These are phyloP conservation scores for Lolium multiflorum DNA, from an alignment of 176 grass and related monocot species.

Conservation along the genomic window DNA sequence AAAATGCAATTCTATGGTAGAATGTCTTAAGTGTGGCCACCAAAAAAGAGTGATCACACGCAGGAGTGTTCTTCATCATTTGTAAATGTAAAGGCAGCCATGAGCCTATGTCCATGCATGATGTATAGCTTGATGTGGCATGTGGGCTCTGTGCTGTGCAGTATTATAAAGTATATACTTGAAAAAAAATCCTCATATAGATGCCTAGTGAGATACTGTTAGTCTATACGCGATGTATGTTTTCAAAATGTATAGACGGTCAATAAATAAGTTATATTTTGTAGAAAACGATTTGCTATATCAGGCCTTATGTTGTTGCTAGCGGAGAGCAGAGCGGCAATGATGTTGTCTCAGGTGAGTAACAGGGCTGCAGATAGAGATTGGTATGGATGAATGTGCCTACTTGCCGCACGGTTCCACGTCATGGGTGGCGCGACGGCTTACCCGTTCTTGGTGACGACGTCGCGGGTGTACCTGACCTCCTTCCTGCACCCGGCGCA, in stretches of 20 bases:
- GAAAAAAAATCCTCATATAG: not conserved
- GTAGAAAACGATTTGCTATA: not conserved
- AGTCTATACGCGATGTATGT: not conserved
- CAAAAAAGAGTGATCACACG: not conserved
- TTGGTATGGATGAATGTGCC: not conserved
- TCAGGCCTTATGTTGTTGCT: not conserved
- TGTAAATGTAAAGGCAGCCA: not conserved
- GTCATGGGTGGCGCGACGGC: constrained; percentile 38
- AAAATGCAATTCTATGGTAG: not conserved
- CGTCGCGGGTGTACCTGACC: constrained; percentile 71
- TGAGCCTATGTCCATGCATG: not conserved
- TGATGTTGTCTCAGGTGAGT: constrained; percentile 26
- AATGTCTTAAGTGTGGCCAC: not conserved
- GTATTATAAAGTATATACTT: not conserved
- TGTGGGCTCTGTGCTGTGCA: not conserved
- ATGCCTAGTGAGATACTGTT: not conserved
- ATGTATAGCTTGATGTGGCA: not conserved
- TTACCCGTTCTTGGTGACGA: constrained; percentile 86
- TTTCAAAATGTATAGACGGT: not conserved
- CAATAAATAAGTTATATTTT: not conserved
- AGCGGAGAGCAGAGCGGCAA: not conserved
- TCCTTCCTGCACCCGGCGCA: constrained; percentile 87
- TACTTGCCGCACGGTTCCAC: constrained; percentile 20
- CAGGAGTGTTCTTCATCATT: not conserved
- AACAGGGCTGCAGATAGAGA: not conserved